Evolutionary conservation across 2,329 filamentous ascomycete species (phyloP).

Genomic region (Hypoxylon sp.): DNA sequence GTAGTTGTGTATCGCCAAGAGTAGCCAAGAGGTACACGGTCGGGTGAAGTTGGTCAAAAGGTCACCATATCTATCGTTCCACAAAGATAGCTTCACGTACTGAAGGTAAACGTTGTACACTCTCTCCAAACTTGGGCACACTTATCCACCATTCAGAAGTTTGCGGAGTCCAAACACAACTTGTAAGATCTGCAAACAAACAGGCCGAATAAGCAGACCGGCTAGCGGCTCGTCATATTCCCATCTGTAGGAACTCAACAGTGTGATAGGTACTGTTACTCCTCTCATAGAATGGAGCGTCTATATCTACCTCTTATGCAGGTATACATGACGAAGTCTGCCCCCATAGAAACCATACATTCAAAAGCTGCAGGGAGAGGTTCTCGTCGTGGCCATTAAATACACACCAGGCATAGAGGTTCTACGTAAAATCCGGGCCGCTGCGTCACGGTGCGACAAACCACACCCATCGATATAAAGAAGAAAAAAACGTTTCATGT

Average conservation of each 20-base stretch:
- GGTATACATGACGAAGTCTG: neutral
- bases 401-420: constrained; percentile 13
- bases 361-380: neutral
- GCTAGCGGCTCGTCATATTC: neutral
- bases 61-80: constrained; percentile 16
- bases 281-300: neutral
- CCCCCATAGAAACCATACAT: neutral
- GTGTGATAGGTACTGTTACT: neutral
- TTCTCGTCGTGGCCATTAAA: neutral
- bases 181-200: neutral
- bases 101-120: constrained; percentile 12
- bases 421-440: constrained; percentile 32
- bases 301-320: neutral
- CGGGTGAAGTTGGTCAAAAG: constrained; percentile 15
- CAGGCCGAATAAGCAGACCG: constrained; percentile 5
- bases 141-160: constrained; percentile 2
- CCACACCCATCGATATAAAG: constrained; percentile 2
- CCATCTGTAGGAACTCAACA: neutral
- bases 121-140: neutral
- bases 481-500: constrained; percentile 10
- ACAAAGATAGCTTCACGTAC: constrained; percentile 14
- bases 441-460: constrained; percentile 35
- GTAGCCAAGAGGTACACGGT: constrained; percentile 1
- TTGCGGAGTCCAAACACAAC: constrained; percentile 4
- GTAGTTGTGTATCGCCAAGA: constrained; percentile 11